Base-by-base conservation (phyloP, 2,329 filamentous ascomycete genomes). In the Colletotrichum sp. region DNA sequence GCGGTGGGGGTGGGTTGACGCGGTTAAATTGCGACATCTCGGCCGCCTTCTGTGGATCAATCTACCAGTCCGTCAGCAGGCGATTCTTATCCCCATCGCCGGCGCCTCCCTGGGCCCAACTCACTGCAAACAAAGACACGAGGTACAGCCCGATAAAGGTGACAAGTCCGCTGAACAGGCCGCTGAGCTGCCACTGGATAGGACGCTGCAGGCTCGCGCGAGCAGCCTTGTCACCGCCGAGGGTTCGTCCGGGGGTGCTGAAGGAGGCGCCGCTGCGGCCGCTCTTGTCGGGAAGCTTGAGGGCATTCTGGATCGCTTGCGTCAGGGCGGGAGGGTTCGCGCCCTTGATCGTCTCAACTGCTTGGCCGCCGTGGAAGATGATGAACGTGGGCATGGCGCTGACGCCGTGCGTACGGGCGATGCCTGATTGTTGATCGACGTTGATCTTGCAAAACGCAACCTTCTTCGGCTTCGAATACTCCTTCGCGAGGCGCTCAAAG, bases 301-400 rank as follows among this genome's bases (percentile, higher is more conserved):
- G 87, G 5, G 91, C 91, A 82, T 94, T 94, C 80, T 93, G 93
- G 78, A 98, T 93, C 28, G 94, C 95, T 71, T 92, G 90, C 43
- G 93, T 94, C 58, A 99, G 91, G 67, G 92, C 93, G 13, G 92
- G 89, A 2, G 93, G 91, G 86, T 98, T 94, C 38, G 96, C 96
- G 80, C 97, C 97, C 81, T 91, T 90, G 82, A 98, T 92, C 36
- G 94, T 96, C 78, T 95, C 91, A 82, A 94, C 90, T 80, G 93
- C 91, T 78, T 90, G 88, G 80, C 93, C 93, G 82, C 91, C 92
- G 86, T 95, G 94, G 89, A 95, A 96, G 85, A 98, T 93, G 83
- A 98, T 91, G 86, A 99, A 98, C 68, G 97, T 98, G 8, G 97
- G 97, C 93, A 98, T 96, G 78, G 95, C 95, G 80, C 92, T 92